A percentile compares a stretch with the other conserved stretches of the same genome.
Conservation (phyloP, 2,329 filamentous ascomycete genomes). For the Endothia cerciana region DNA sequence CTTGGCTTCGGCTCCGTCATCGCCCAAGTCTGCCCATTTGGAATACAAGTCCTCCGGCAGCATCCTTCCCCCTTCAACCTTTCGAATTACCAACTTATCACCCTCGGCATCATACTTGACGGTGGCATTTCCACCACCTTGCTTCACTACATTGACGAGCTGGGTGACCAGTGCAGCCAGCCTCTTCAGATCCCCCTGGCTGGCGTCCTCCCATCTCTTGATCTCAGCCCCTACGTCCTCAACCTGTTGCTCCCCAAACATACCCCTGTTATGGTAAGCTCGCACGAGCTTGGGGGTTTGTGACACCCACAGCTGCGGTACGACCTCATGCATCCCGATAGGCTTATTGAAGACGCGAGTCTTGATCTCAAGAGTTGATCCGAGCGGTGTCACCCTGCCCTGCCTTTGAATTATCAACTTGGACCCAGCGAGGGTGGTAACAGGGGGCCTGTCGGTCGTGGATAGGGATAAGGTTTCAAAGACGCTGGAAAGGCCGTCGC, state of each 20-base stretch:
- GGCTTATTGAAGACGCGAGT: constrained; percentile 41
- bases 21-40: constrained; percentile 30
- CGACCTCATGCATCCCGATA: constrained; percentile 41
- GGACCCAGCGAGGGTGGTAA: background rate
- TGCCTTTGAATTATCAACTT: background rate
- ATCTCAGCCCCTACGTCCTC: constrained; percentile 43
- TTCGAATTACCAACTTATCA: constrained; percentile 35
- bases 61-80: constrained; percentile 31
- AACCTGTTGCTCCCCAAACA: constrained; percentile 40
- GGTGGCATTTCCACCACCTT: constrained; percentile 34
- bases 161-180: constrained; percentile 32
- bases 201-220: constrained; percentile 40
- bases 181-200: constrained; percentile 38
- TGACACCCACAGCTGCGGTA: constrained; percentile 49
- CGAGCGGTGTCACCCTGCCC: background rate
- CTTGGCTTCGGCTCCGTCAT: background rate
- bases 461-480: constrained; percentile 37
- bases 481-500: constrained; percentile 31
- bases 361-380: constrained; percentile 50
- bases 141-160: constrained; percentile 39
- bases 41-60: constrained; percentile 40
- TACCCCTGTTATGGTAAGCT: constrained; percentile 45
- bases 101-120: constrained; percentile 33
- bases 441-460: constrained; percentile 4
- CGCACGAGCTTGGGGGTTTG: constrained; percentile 52